Percentiles rank a stretch among this genome's conserved stretches.
phyloP scores from a whole-genome alignment of 1,139 yeast species.

The Blastobotrys illinoisensis region DNA sequence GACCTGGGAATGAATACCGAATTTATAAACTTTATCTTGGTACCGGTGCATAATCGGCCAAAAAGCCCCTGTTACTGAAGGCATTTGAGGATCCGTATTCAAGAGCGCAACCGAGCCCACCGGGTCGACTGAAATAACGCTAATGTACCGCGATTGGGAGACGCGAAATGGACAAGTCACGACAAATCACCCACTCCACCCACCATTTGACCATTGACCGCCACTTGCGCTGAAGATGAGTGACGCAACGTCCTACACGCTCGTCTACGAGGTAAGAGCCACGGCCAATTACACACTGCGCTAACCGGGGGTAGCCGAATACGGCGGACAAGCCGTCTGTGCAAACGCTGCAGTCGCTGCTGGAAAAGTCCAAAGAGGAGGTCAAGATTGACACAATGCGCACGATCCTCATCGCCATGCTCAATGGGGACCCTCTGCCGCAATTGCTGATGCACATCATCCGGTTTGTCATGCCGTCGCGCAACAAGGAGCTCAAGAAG shows the following conservation, averaged over 20 bases:
- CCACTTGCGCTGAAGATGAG: conserved; percentile 21
- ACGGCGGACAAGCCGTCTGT: conserved; percentile 61
- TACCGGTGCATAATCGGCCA: no score
- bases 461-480: conserved; percentile 95
- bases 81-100: no score
- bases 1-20: no score
- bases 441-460: conserved; percentile 94
- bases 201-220: neutral
- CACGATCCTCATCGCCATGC: conserved; percentile 74
- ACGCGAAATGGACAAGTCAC: neutral
- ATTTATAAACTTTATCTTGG: no score
- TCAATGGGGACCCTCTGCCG: conserved; percentile 94
- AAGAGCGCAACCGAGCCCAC: no score
- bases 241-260: conserved; percentile 33
- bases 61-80: no score
- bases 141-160: neutral
- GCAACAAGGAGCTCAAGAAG: conserved; percentile 84
- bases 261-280: conserved; percentile 30
- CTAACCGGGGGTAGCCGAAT: conserved; percentile 22
- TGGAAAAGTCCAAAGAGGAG: conserved; percentile 89
- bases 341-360: conserved; percentile 67
- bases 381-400: conserved; percentile 88
- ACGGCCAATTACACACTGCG: neutral
- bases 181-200: neutral
- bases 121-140: neutral